Conservation (phyloP, 169 alveolate genomes). For the Cryptosporidium muris region DNA sequence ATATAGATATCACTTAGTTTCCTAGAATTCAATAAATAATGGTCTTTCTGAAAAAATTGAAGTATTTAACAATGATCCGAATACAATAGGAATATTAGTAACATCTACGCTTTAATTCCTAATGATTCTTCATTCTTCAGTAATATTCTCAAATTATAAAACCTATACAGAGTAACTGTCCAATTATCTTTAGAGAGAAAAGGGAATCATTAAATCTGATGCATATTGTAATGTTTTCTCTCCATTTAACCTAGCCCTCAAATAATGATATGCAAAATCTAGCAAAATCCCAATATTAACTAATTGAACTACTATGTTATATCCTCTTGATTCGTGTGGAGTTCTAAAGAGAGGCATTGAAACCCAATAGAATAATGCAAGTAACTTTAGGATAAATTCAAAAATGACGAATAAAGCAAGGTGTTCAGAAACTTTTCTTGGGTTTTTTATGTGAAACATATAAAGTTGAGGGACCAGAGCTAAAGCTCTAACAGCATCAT, state of each 20-base stretch:
- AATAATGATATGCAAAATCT: conserved; percentile 76
- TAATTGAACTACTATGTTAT: conserved; percentile 73
- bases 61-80: too few relatives aligned
- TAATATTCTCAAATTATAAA: too few relatives aligned
- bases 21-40: too few relatives aligned
- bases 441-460: conserved; percentile 77
- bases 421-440: conserved; percentile 74
- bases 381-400: conserved; percentile 72
- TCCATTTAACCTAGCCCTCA: conserved; percentile 75
- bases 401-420: conserved; percentile 74
- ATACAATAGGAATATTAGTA: too few relatives aligned
- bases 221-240: conserved; percentile 65
- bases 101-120: too few relatives aligned
- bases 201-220: conserved; percentile 60
- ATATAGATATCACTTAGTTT: too few relatives aligned
- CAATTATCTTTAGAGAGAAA: conserved; percentile 18
- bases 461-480: conserved; percentile 78
- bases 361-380: conserved; percentile 77
- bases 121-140: too few relatives aligned
- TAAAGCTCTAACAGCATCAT: conserved; percentile 77
- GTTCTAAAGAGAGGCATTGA: conserved; percentile 67
- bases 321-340: conserved; percentile 72
- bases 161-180: too few relatives aligned
- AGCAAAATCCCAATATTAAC: conserved; percentile 73
- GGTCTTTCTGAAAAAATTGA: too few relatives aligned